Conservation (phyloP, 129 eudicot species). For the Artemisia argyi region DNA sequence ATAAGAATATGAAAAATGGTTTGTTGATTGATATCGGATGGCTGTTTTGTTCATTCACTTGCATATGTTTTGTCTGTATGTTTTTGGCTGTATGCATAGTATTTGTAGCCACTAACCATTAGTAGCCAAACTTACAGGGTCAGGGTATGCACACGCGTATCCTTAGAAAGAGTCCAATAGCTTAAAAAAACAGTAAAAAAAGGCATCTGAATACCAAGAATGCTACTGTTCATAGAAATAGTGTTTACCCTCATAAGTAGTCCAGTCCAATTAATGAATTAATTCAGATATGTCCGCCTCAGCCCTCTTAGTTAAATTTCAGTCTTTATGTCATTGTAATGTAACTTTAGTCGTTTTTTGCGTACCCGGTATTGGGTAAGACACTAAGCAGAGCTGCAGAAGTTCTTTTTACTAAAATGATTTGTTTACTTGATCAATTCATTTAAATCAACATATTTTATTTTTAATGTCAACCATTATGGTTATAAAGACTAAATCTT, state of each 20-base stretch:
- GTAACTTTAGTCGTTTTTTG: neutral
- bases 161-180: neutral
- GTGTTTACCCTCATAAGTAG: neutral
- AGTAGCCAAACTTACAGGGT: neutral
- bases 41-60: neutral
- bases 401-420: neutral
- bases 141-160: neutral
- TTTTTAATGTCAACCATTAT: slow-evolving; percentile 10
- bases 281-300: neutral
- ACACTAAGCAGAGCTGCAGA: neutral
- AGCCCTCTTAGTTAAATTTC: neutral
- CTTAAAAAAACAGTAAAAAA: too few species aligned
- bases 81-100: neutral
- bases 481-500: slow-evolving; percentile 3
- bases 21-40: neutral
- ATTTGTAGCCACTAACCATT: neutral
- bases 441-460: neutral
- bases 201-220: neutral
- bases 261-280: neutral
- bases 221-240: neutral
- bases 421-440: neutral
- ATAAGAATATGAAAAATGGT: neutral
- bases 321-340: neutral
- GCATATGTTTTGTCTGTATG: neutral
- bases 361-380: neutral